Percentiles rank a stretch among this genome's conserved stretches.
These are phyloP conservation scores for Saturnispora silvae DNA, from an alignment of 805 yeast genomes.

Conservation along the genomic window DNA sequence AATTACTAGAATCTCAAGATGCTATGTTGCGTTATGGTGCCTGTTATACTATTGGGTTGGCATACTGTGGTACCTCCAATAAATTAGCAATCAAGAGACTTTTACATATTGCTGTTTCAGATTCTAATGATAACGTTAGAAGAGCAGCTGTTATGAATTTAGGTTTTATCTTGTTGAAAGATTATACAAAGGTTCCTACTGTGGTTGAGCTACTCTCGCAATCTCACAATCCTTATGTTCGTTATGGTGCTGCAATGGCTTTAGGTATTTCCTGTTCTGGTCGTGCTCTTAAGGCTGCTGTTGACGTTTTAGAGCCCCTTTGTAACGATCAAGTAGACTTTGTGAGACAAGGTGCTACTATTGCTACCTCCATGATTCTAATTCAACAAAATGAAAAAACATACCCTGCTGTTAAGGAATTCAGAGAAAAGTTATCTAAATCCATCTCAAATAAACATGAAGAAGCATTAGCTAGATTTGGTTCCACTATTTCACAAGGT, in stretches of 20 bases:
- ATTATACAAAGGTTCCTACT: conserved; percentile 87
- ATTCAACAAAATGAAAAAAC: conserved; percentile 79
- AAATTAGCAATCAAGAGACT: conserved; percentile 77
- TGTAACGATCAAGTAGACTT: conserved; percentile 91
- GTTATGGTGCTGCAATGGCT: conserved; percentile 97
- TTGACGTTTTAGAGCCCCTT: conserved; percentile 86
- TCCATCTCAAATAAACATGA: conserved; percentile 84
- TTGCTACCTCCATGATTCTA: conserved; percentile 83
- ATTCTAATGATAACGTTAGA: conserved; percentile 92
- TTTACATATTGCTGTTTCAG: conserved; percentile 90
- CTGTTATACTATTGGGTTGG: conserved; percentile 85
- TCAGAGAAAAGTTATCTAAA: conserved; percentile 63
- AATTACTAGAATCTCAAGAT: conserved; percentile 63
- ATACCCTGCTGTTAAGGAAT: conserved; percentile 66
- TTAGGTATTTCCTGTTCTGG: conserved; percentile 97
- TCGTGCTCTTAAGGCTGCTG: conserved; percentile 75
- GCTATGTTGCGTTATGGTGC: conserved; percentile 91
- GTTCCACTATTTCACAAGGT: conserved; percentile 95
- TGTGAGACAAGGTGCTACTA: conserved; percentile 95
- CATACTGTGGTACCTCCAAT: conserved; percentile 94
- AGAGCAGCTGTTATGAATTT: conserved; percentile 89
- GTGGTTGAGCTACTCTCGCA: conserved; percentile 87
- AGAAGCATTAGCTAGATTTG: conserved; percentile 94
- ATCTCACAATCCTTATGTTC: conserved; percentile 94
- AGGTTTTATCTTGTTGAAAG: conserved; percentile 85